Conservation (phyloP, 2,329 filamentous ascomycete species). For the Trichoderma simmonsii region DNA sequence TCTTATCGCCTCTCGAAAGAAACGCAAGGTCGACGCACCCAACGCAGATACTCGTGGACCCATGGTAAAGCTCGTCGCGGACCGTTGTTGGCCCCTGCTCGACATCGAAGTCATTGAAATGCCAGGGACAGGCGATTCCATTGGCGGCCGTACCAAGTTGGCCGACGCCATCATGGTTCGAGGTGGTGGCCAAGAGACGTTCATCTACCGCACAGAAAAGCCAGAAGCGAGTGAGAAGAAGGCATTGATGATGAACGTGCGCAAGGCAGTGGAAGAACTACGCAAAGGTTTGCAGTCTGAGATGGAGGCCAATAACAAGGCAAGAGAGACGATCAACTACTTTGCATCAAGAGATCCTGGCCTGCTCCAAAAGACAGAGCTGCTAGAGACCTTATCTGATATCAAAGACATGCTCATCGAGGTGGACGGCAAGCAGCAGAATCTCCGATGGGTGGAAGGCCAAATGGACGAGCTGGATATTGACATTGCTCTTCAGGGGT, state of each 20-base stretch:
- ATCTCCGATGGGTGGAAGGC: conserved; percentile 89
- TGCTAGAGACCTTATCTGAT: conserved; percentile 73
- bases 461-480: conserved; percentile 97
- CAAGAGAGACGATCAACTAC: conserved; percentile 81
- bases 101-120: conserved; percentile 93
- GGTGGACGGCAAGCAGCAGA: conserved; percentile 94
- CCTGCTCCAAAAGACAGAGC: conserved; percentile 72
- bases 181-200: conserved; percentile 80
- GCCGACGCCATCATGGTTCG: conserved; percentile 88
- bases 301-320: conserved; percentile 80
- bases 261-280: conserved; percentile 89
- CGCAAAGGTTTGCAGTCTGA: conserved; percentile 82
- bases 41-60: conserved; percentile 50
- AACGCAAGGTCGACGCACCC: conserved; percentile 74
- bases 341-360: conserved; percentile 76
- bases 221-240: conserved; percentile 75
- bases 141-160: conserved; percentile 57
- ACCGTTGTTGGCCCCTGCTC: conserved; percentile 88
- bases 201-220: conserved; percentile 90
- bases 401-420: conserved; percentile 90
- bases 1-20: conserved; percentile 86
- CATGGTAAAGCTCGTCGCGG: conserved; percentile 78
- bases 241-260: conserved; percentile 79
- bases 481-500: conserved; percentile 84
- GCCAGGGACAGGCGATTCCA: conserved; percentile 61